phyloP scores from a whole-genome alignment of 164 flowering plant species.

The Macadamia integrifolia region DNA sequence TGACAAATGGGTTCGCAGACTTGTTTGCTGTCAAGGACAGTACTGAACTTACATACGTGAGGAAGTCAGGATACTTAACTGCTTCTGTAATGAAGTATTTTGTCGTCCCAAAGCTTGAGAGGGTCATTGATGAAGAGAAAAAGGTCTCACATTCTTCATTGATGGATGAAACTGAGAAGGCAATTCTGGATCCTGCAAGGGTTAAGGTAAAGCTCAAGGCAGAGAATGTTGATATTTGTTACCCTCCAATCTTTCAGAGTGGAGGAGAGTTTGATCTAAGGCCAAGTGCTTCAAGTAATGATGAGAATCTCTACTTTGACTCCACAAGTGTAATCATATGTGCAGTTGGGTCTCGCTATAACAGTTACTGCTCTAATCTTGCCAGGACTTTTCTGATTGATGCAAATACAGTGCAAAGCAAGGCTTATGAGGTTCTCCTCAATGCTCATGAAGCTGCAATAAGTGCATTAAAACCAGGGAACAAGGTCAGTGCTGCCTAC shows the following conservation, averaged over 20 bases:
- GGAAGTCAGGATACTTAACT: conserved; percentile 63
- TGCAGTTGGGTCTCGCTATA: conserved; percentile 68
- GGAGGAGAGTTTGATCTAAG: conserved; percentile 74
- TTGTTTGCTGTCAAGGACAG: conserved; percentile 65
- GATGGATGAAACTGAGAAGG: conserved; percentile 75
- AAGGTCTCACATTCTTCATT: conserved; percentile 61
- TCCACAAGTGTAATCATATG: conserved; percentile 70
- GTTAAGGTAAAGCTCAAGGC: conserved; percentile 63
- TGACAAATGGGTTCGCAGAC: conserved; percentile 62
- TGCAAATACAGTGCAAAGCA: conserved; percentile 55
- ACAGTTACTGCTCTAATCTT: conserved; percentile 75
- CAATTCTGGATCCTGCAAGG: conserved; percentile 52
- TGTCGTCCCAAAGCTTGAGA: conserved; percentile 79
- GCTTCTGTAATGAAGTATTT: conserved; percentile 53
- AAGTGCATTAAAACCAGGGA: conserved; percentile 55
- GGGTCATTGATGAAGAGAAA: conserved; percentile 75
- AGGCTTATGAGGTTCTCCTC: conserved; percentile 74
- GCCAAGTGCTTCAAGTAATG: conserved; percentile 79
- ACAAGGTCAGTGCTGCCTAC: conserved; percentile 42
- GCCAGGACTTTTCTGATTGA: conserved; percentile 69
- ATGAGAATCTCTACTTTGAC: conserved; percentile 58
- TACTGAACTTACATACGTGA: conserved; percentile 50
- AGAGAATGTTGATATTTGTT: conserved; percentile 79
- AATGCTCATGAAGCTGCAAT: conserved; percentile 81
- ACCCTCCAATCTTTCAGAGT: conserved; percentile 88